Evolutionary conservation across 2,329 filamentous ascomycete genomes (phyloP).

Genomic region (Ramularia collo-cygni): DNA sequence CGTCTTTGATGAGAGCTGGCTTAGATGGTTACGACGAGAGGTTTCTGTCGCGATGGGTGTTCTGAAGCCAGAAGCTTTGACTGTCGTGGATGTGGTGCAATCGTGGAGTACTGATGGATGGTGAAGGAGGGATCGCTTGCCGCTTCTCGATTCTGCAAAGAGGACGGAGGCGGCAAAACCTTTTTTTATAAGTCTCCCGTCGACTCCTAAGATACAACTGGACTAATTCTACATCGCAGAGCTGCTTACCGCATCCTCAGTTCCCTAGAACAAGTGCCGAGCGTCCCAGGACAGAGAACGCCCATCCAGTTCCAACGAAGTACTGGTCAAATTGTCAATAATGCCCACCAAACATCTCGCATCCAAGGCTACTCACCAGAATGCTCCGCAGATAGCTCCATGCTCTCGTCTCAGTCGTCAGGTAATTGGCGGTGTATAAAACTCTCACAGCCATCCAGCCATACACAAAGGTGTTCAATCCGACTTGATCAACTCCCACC

Average conservation of each 20-base stretch:
- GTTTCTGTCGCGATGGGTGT: background rate
- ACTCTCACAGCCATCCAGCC: conserved; percentile 32
- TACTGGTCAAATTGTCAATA: conserved; percentile 17
- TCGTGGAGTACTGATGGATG: conserved; percentile 8
- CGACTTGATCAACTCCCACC: conserved; percentile 21
- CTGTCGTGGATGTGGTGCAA: conserved; percentile 3
- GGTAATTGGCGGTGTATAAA: conserved; percentile 34
- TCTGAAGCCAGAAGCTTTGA: conserved; percentile 3
- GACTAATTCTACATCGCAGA: too few species aligned
- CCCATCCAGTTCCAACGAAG: conserved; percentile 24
- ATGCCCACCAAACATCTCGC: background rate
- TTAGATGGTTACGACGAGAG: conserved; percentile 9
- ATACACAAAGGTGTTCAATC: conserved; percentile 31
- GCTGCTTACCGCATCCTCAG: background rate
- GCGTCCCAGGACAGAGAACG: conserved; percentile 26
- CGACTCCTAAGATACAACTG: too few species aligned
- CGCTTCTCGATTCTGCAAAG: conserved; percentile 18
- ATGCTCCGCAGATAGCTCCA: conserved; percentile 16
- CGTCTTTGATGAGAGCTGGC: background rate
- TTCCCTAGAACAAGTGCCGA: conserved; percentile 25
- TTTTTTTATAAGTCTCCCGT: conserved; percentile 37
- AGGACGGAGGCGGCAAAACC: conserved; percentile 23
- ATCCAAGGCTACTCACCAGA: background rate
- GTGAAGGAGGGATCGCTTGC: conserved; percentile 21
- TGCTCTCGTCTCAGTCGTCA: conserved; percentile 17